A percentile compares a stretch with the other conserved stretches of the same genome.
phyloP scores from a whole-genome alignment of 1,284 basidiomycete genomes.

The Ustilago bromivora region DNA sequence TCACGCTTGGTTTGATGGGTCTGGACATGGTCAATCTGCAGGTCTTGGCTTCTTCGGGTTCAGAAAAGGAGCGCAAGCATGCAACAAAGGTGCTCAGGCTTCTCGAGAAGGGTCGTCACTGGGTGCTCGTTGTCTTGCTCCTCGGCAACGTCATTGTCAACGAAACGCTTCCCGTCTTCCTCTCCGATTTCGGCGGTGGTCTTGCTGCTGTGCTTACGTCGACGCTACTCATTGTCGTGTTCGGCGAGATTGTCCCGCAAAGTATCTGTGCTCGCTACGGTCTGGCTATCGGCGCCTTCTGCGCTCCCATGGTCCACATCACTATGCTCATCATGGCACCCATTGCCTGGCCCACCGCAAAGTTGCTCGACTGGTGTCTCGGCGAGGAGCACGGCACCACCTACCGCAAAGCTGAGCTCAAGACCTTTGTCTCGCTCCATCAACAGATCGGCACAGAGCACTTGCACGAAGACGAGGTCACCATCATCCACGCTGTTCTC shows the following conservation, averaged over 20 bases:
- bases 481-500: conserved; percentile 71
- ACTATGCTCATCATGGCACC: conserved; percentile 72
- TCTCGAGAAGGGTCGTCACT: conserved; percentile 85
- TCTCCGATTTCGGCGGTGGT: conserved; percentile 67
- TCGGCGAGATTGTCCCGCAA: conserved; percentile 71
- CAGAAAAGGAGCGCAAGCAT: conserved; percentile 73
- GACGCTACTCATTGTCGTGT: conserved; percentile 71
- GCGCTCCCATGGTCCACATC: conserved; percentile 77
- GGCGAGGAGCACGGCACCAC: conserved; percentile 71
- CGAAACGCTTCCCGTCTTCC: conserved; percentile 71
- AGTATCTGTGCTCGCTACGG: conserved; percentile 87
- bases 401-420: conserved; percentile 75
- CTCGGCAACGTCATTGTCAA: conserved; percentile 84
- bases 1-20: conserved; percentile 94
- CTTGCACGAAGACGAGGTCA: conserved; percentile 85
- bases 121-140: conserved; percentile 87
- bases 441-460: conserved; percentile 86
- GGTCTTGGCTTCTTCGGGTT: conserved; percentile 84
- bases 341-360: conserved; percentile 71
- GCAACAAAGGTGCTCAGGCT: conserved; percentile 74
- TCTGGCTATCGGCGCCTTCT: conserved; percentile 88
- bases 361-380: conserved; percentile 71
- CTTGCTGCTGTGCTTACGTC: conserved; percentile 64
- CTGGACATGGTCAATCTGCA: conserved; percentile 91
- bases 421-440: conserved; percentile 81